Evolutionary conservation across 345 rosid genomes (phyloP).

Genomic region (Pelargonium nanum): DNA sequence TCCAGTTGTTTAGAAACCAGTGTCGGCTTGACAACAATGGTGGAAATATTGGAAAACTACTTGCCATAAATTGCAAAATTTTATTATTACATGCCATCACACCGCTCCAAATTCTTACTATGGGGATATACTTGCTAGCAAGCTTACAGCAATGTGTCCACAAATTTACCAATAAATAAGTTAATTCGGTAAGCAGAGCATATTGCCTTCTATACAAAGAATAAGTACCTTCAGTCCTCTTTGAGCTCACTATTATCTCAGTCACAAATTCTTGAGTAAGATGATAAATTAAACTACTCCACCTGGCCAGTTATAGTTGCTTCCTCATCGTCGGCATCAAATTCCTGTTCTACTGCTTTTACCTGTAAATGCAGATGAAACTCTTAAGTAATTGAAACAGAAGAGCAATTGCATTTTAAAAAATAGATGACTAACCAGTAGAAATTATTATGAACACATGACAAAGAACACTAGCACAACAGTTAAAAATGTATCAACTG

Average conservation of each 20-base stretch:
- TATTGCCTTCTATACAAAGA: constrained; percentile 10
- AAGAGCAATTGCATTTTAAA: neutral
- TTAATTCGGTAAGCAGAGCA: neutral
- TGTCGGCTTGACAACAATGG: too few species aligned
- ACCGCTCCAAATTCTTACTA: too few species aligned
- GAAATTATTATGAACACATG: too few species aligned
- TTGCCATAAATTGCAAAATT: too few species aligned
- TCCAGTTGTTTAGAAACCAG: too few species aligned
- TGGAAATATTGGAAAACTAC: too few species aligned
- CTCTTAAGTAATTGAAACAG: neutral
- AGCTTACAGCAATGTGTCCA: neutral
- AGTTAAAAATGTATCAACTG: too few species aligned
- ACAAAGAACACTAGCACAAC: too few species aligned
- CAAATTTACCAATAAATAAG: neutral
- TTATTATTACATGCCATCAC: too few species aligned
- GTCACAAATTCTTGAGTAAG: neutral
- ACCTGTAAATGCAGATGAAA: constrained; percentile 38
- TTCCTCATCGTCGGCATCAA: constrained; percentile 57
- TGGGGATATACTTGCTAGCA: neutral
- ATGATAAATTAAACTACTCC: constrained; percentile 24
- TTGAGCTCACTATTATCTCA: neutral
- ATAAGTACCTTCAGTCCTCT: neutral
- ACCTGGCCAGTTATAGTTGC: constrained; percentile 36
- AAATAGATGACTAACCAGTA: neutral
- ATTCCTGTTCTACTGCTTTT: constrained; percentile 79